These are phyloP conservation scores for Stagonosporopsis tanaceti DNA, from an alignment of 2,329 filamentous ascomycete genomes.

Conservation along the genomic window DNA sequence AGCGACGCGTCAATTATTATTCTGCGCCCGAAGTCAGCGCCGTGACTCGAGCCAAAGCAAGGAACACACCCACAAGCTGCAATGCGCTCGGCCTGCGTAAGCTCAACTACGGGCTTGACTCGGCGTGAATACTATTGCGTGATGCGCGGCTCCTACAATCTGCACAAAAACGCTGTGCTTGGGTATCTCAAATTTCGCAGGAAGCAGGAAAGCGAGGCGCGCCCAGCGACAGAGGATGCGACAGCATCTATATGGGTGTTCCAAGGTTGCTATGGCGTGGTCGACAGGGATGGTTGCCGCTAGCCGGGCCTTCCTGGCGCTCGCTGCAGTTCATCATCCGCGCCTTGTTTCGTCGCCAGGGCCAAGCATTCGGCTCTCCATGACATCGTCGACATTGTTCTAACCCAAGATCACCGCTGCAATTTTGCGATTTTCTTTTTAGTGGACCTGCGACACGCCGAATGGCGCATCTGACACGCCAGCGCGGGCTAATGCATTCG, in stretches of 20 bases:
- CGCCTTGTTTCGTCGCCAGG: slow-evolving; percentile 13
- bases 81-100: slow-evolving; percentile 23
- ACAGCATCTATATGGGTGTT: slow-evolving; percentile 7
- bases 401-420: slow-evolving; percentile 1
- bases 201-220: neutral
- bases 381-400: slow-evolving; percentile 15
- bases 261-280: slow-evolving; percentile 9
- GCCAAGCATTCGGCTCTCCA: slow-evolving; percentile 17
- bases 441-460: slow-evolving; percentile 2
- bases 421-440: slow-evolving; percentile 6
- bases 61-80: slow-evolving; percentile 22
- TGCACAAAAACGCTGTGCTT: neutral
- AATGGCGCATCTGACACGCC: slow-evolving; percentile 1
- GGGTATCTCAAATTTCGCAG: slow-evolving; percentile 5
- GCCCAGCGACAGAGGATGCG: neutral
- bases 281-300: slow-evolving; percentile 14
- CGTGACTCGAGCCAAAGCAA: slow-evolving; percentile 13
- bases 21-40: slow-evolving; percentile 21
- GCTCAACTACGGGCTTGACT: slow-evolving; percentile 15
- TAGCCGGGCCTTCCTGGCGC: slow-evolving; percentile 15
- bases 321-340: slow-evolving; percentile 6
- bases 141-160: neutral
- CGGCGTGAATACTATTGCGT: neutral
- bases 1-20: slow-evolving; percentile 13
- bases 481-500: slow-evolving; percentile 3